A percentile compares a stretch with the other conserved stretches of the same genome.
These are phyloP conservation scores for Camelina laxa DNA, from an alignment of 345 rosid genomes.

Conservation along the genomic window DNA sequence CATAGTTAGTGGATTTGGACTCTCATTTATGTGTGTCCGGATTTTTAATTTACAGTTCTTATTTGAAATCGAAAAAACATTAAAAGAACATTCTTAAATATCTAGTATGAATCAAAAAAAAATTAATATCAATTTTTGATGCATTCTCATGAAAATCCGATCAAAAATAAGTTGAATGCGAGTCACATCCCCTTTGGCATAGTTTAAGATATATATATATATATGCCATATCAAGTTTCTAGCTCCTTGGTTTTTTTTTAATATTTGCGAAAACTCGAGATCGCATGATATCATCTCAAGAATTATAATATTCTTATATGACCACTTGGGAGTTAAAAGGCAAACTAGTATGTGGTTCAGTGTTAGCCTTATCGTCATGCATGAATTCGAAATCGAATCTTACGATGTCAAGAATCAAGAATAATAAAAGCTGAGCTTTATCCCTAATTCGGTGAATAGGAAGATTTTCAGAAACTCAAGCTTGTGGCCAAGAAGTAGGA, in stretches of 20 bases:
- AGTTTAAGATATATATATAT: no score
- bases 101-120: no score
- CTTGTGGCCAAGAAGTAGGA: conserved; percentile 28
- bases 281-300: conserved; percentile 11
- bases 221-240: neutral
- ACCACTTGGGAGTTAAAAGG: conserved; percentile 24
- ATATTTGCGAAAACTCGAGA: conserved; percentile 34
- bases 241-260: conserved; percentile 1
- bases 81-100: no score
- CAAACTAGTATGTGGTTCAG: conserved; percentile 17
- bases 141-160: no score
- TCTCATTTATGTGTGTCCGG: no score
- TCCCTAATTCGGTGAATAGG: conserved; percentile 17
- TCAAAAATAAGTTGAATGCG: no score
- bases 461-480: conserved; percentile 9
- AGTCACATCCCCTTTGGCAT: no score
- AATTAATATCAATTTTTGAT: no score
- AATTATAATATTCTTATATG: neutral
- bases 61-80: no score
- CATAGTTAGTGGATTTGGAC: no score
- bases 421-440: conserved; percentile 26
- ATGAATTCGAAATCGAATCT: conserved; percentile 21
- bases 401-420: conserved; percentile 30
- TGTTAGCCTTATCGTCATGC: conserved; percentile 32
- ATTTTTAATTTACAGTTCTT: no score